Conservation (phyloP, 177 flowering plant genomes). For the Vitis hybrid region DNA sequence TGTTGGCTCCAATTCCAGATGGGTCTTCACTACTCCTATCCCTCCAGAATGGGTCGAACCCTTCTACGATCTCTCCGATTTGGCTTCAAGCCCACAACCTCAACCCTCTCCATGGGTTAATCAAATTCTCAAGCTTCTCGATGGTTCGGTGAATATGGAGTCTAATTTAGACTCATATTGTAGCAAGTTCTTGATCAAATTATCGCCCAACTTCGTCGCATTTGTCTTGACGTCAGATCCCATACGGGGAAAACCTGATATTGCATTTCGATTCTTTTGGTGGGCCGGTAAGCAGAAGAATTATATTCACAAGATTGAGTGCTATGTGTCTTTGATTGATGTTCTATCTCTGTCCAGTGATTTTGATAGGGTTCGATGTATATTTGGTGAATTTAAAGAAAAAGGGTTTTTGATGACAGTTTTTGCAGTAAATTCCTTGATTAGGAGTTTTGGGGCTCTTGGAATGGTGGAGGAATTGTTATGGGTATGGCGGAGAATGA, state of each 20-base stretch:
- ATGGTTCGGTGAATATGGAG: constrained; percentile 41
- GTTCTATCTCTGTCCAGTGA: constrained; percentile 39
- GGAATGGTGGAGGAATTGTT: constrained; percentile 93
- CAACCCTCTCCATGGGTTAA: constrained; percentile 76
- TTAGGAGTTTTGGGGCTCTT: constrained; percentile 67
- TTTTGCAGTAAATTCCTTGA: constrained; percentile 55
- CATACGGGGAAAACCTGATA: constrained; percentile 30
- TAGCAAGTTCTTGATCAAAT: constrained; percentile 39
- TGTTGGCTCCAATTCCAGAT: constrained; percentile 23
- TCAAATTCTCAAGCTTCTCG: constrained; percentile 50
- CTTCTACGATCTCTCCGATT: constrained; percentile 54
- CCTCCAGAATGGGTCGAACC: constrained; percentile 95
- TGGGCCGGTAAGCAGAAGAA: constrained; percentile 75
- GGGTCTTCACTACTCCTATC: constrained; percentile 34
- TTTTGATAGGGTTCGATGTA: constrained; percentile 30
- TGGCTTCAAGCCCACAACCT: constrained; percentile 33
- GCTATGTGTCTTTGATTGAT: constrained; percentile 65
- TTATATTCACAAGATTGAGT: constrained; percentile 57
- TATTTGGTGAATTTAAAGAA: constrained; percentile 46
- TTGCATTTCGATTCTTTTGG: constrained; percentile 58
- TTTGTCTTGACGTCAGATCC: constrained; percentile 31
- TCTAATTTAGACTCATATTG: constrained; percentile 43
- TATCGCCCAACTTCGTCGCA: constrained; percentile 57
- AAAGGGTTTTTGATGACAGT: constrained; percentile 47
- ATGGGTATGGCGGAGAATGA: constrained; percentile 93